Evolutionary conservation across 176 grass and related monocot species (phyloP), one percentile per base, ranked within the genome.

Genomic region (Oryza longistaminata): DNA sequence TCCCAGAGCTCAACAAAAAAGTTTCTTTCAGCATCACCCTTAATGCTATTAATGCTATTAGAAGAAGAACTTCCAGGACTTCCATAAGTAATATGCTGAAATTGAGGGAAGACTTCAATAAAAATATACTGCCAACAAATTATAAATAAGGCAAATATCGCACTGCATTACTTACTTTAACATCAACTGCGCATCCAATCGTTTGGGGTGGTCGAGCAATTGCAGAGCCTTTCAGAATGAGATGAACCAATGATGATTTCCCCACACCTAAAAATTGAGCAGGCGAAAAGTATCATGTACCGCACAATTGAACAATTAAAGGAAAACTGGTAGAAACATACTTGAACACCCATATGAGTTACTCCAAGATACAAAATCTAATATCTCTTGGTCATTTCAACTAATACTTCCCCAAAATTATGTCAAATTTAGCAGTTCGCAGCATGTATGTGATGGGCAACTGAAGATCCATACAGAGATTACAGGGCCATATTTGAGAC

Each of bases 1-100:
- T 99, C 96, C 96, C 96, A 99, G 82, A 99, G 91, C 80, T 99
- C 96, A 84, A 99, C 91, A 92, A 99, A 99, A 74, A 95, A 92
- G 82, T 94, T 91, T 37, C 93, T 93, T 70, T 96, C 93, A 81
- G 88, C 64, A 84, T 99, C 93, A 87, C 85, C 81, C 40, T 88
- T 91, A 43, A 92, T 89, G 66, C 82, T 86, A 74, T 83, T 92
- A 75, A 31, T 31, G 29, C 29, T 31, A 31, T 31, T 31, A 31
- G 90, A 94, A 7, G 90, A 94, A 7, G 93, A 96, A 91, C 86
- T 91, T 77, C 90, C 90, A 29, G 75, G 81, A 69, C 87, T 89
- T 71, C 90, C 90, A 83, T 96, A 96, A 76, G 90, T 89, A 80
- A 99, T 86, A 84, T 99, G 96, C 96, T 98, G 93, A 86, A 89